phyloP scores from a whole-genome alignment of 805 yeast species.

The Clavispora carvajalis region DNA sequence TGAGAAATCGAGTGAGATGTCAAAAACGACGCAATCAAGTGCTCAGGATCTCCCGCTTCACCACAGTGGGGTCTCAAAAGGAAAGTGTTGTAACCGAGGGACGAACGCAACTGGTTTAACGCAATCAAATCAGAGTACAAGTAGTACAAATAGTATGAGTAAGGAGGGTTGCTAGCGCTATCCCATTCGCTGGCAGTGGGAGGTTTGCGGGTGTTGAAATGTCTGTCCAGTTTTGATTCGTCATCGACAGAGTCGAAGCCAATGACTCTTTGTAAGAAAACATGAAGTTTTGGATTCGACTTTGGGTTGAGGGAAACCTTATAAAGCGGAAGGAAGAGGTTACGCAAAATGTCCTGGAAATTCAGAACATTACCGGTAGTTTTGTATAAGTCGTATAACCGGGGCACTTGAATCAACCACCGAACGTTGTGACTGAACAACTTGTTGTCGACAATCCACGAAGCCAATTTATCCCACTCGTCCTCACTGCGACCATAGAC shows the following conservation, averaged over 20 bases:
- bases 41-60: constrained; percentile 99
- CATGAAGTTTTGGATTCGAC: constrained; percentile 84
- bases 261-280: constrained; percentile 87
- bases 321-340: constrained; percentile 81
- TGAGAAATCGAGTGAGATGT: constrained; percentile 92
- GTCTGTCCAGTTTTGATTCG: constrained; percentile 86
- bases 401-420: constrained; percentile 94
- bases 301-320: constrained; percentile 84
- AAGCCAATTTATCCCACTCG: constrained; percentile 95
- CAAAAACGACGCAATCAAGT: constrained; percentile 81
- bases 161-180: constrained; percentile 83
- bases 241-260: constrained; percentile 99
- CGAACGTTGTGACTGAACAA: constrained; percentile 89
- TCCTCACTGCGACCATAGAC: constrained; percentile 83
- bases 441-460: constrained; percentile 93
- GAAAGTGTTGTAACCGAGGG: constrained; percentile 77
- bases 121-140: constrained; percentile 81
- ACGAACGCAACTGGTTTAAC: constrained; percentile 75
- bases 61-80: constrained; percentile 98
- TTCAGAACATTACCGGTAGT: constrained; percentile 60
- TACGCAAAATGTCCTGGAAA: constrained; percentile 73
- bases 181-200: constrained; percentile 89
- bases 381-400: constrained; percentile 86
- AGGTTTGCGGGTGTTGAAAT: constrained; percentile 66
- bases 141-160: constrained; percentile 89